phyloP scores from a whole-genome alignment of 352 stramenopile species.

The Globisporangium mamillatum region DNA sequence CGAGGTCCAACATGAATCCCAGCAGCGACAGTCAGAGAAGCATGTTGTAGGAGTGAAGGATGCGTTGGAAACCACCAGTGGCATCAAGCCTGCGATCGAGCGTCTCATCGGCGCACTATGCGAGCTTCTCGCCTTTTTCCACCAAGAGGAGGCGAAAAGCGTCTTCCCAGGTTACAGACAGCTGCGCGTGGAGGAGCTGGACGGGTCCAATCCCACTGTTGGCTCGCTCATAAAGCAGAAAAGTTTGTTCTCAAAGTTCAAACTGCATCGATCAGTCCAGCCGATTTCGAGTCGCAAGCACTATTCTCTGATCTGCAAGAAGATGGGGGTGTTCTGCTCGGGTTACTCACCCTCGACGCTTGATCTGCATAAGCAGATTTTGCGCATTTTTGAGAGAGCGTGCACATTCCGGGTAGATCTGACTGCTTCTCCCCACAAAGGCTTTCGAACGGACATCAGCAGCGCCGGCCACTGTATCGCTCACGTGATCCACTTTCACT shows the following conservation, averaged over 20 bases:
- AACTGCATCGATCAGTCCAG: neutral
- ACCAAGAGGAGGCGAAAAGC: neutral
- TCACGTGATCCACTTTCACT: conserved; percentile 12
- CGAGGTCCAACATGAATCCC: neutral
- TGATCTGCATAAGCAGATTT: conserved; percentile 13
- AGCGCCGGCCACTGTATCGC: neutral
- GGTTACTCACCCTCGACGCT: conserved; percentile 12
- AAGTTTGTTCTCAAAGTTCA: neutral
- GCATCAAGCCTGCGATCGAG: neutral
- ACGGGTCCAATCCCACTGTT: neutral
- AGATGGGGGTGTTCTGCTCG: conserved; percentile 19
- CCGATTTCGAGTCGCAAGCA: neutral
- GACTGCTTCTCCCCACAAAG: neutral
- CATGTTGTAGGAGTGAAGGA: neutral
- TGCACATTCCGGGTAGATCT: conserved; percentile 1
- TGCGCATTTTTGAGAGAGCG: conserved; percentile 16
- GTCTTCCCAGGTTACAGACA: conserved; percentile 4
- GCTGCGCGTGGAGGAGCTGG: neutral
- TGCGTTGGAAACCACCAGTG: neutral
- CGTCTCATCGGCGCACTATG: neutral
- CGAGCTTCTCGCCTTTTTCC: conserved; percentile 1
- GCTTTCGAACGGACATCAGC: neutral
- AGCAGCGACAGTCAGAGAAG: neutral
- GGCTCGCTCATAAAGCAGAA: neutral
- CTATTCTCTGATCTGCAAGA: conserved; percentile 12